Conservation (phyloP, 1,284 basidiomycete species). For the Pholiota adiposa region DNA sequence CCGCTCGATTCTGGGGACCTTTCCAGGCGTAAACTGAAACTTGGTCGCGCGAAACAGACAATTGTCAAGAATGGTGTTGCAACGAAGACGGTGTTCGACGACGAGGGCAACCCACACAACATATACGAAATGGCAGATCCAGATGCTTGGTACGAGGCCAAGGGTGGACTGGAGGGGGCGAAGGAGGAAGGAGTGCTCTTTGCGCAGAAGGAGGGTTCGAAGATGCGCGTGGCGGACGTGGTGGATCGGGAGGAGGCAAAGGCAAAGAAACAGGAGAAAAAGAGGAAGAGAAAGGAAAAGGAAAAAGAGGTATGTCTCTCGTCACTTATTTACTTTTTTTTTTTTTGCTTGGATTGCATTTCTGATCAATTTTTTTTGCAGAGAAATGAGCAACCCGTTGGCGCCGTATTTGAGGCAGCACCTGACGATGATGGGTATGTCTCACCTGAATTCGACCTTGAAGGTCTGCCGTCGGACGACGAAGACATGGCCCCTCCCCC, state of each 20-base stretch:
- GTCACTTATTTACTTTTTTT: constrained; percentile 10
- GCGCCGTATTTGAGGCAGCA: constrained; percentile 34
- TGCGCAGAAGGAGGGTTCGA: constrained; percentile 72
- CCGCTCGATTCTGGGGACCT: constrained; percentile 39
- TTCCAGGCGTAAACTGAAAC: constrained; percentile 61
- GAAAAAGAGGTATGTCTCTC: constrained; percentile 53
- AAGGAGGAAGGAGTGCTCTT: constrained; percentile 72
- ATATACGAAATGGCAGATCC: constrained; percentile 81
- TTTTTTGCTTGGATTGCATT: not conserved
- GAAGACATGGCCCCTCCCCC: constrained; percentile 46
- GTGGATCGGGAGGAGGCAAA: constrained; percentile 82
- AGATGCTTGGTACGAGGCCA: constrained; percentile 66
- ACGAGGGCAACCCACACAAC: constrained; percentile 80
- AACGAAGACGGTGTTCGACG: constrained; percentile 85
- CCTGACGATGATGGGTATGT: constrained; percentile 68
- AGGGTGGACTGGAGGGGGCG: constrained; percentile 62
- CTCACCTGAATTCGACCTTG: constrained; percentile 73
- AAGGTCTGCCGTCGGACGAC: constrained; percentile 43
- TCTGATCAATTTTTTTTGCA: constrained; percentile 13
- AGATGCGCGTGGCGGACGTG: constrained; percentile 74
- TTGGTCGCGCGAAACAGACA: constrained; percentile 80
- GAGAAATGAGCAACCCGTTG: constrained; percentile 28
- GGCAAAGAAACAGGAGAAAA: constrained; percentile 89
- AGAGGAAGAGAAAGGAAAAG: constrained; percentile 85
- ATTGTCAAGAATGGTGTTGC: constrained; percentile 65